Base-by-base conservation (phyloP, 306 rosid genomes). In the Hippophae gyantsensis region DNA sequence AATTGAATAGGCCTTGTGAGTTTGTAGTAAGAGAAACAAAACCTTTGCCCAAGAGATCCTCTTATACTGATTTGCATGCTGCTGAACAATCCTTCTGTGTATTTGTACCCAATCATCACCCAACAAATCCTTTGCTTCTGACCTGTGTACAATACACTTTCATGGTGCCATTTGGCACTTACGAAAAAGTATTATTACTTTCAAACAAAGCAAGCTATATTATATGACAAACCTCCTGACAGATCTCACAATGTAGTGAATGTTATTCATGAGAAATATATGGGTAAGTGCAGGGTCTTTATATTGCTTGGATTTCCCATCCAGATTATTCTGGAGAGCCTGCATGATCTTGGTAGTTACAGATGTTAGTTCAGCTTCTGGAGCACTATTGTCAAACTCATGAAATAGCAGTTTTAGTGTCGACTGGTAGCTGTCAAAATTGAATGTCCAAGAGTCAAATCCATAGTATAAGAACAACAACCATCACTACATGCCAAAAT, bases 51-150 rank as follows among this genome's bases (percentile, higher is more conserved):
- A 93, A 53, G 99, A 88, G 74, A 93, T 78, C 76, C 99, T 79
- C 73, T 93, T 93, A 69, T 93, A 93, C 65, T 88, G 97, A 79
- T 93, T 93, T 57, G 97, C 99, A 82, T 93, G 99, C 76, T 93
- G 96, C 69, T 93, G 99, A 48, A 92, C 98, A 64, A 87, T 83
- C 76, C 98, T 76, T 65, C 96, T 81, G 60, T 93, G 99, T 76
- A 82, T 93, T 82, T 93, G 99, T 77, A 93, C 96, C 99, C 99
- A 93, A 69, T 93, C 99, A 66, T 93, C 99, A 48, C 99, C 99
- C 76, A 93, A 68, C 89, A 82, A 82, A 48, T 93, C 97, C 71
- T 93, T 93, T 67, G 94, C 99, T 66, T 93, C 99, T 46, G 99
- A 92, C 77, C 99, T 92, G 74, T 57, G 49, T 66, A 68, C 18